A percentile compares a stretch with the other conserved stretches of the same genome.
Evolutionary conservation across 2,329 filamentous ascomycete species (phyloP).

Genomic region (Alternaria sp.): DNA sequence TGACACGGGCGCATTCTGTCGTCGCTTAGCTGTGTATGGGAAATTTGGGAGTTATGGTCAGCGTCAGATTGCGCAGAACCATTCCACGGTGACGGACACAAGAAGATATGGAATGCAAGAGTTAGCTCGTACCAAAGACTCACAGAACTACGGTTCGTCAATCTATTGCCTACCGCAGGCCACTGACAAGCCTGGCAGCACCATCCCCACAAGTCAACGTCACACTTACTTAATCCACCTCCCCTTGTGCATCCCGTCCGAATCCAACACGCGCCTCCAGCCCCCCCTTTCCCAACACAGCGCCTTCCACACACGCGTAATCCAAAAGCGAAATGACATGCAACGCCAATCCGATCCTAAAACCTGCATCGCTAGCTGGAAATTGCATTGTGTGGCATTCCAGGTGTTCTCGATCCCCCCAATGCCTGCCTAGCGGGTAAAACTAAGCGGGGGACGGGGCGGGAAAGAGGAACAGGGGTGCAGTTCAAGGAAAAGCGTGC

Average conservation of each 20-base stretch:
- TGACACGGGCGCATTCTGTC: not conserved
- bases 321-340: slow-evolving; percentile 6
- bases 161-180: slow-evolving; percentile 2
- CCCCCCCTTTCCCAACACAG: slow-evolving; percentile 5
- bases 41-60: not conserved
- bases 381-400: not conserved
- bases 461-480: slow-evolving; percentile 1
- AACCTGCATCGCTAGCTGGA: slow-evolving; percentile 1
- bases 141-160: slow-evolving; percentile 8
- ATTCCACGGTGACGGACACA: not conserved
- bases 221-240: slow-evolving; percentile 10
- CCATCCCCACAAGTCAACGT: slow-evolving; percentile 12
- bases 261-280: not conserved
- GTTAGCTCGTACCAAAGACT: not conserved
- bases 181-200: slow-evolving; percentile 3
- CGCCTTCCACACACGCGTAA: not conserved
- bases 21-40: not conserved
- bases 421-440: slow-evolving; percentile 4
- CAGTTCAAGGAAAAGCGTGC: slow-evolving; percentile 6
- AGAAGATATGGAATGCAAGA: not conserved
- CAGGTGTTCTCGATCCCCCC: slow-evolving; percentile 1
- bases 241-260: not conserved
- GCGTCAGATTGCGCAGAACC: not conserved
- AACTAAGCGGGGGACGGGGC: slow-evolving; percentile 2
- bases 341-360: not conserved